phyloP scores from a whole-genome alignment of 257 asterid genomes.

The Solanum medicagineum region DNA sequence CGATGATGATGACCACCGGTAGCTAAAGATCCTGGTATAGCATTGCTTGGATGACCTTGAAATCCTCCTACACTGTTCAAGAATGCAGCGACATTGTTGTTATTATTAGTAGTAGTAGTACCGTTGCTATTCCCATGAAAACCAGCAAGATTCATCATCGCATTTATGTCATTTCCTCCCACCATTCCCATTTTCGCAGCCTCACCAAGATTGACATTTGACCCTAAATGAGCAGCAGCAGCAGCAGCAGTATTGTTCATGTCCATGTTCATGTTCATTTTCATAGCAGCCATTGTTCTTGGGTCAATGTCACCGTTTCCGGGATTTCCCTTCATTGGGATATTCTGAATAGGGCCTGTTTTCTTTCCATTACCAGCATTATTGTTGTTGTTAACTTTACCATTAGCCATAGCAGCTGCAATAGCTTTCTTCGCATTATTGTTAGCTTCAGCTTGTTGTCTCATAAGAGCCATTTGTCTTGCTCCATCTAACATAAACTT shows the following conservation, averaged over 20 bases:
- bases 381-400: slow-evolving; percentile 12
- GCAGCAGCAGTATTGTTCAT: background rate
- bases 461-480: slow-evolving; percentile 31
- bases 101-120: background rate
- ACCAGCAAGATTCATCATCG: slow-evolving; percentile 65
- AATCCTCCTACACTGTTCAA: slow-evolving; percentile 5
- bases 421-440: slow-evolving; percentile 20
- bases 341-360: slow-evolving; percentile 17
- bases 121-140: slow-evolving; percentile 34
- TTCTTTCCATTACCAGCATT: slow-evolving; percentile 10
- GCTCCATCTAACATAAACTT: slow-evolving; percentile 15
- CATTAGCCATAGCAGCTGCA: slow-evolving; percentile 7
- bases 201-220: background rate
- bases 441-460: slow-evolving; percentile 25
- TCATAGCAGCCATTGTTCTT: slow-evolving; percentile 26
- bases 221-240: slow-evolving; percentile 9
- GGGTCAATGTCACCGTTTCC: slow-evolving; percentile 15
- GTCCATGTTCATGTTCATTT: background rate
- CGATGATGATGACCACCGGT: slow-evolving; percentile 23
- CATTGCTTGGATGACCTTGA: slow-evolving; percentile 6
- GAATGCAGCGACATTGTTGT: slow-evolving; percentile 4
- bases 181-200: slow-evolving; percentile 9
- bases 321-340: slow-evolving; percentile 7
- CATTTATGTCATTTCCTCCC: slow-evolving; percentile 23
- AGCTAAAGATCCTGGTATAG: slow-evolving; percentile 8